phyloP scores from a whole-genome alignment of 2,329 filamentous ascomycete species.

The Sporothrix dimorphospora region DNA sequence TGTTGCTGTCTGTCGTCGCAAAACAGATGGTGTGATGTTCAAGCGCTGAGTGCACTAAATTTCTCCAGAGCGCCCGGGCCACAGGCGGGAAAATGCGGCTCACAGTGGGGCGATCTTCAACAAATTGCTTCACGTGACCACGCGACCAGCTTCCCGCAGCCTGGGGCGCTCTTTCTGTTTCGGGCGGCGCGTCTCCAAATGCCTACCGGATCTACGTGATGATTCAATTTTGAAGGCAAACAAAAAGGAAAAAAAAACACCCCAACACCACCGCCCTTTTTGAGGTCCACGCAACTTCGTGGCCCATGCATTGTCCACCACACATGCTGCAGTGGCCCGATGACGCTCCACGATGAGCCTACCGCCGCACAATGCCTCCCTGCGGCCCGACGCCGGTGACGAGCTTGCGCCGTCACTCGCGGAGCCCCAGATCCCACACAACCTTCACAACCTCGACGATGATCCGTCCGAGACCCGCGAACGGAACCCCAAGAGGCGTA shows the following conservation, averaged over 20 bases:
- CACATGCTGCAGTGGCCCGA: slow-evolving; percentile 10
- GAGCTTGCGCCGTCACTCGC: slow-evolving; percentile 13
- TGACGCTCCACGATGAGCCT: slow-evolving; percentile 28
- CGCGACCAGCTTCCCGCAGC: slow-evolving; percentile 14
- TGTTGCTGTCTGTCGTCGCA: not conserved
- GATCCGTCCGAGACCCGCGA: slow-evolving; percentile 25
- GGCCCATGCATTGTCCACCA: not conserved
- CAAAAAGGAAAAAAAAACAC: not conserved
- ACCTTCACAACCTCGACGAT: slow-evolving; percentile 19
- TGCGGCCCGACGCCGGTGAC: slow-evolving; percentile 20
- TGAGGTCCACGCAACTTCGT: not conserved
- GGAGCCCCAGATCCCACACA: slow-evolving; percentile 14
- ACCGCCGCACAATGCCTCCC: slow-evolving; percentile 26
- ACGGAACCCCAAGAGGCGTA: slow-evolving; percentile 30
- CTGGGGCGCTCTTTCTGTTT: slow-evolving; percentile 4
- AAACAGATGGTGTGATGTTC: not conserved
- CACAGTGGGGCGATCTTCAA: not conserved
- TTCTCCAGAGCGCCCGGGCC: not conserved
- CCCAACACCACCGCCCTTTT: not conserved
- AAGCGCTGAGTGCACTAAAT: not conserved
- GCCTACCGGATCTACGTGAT: slow-evolving; percentile 12
- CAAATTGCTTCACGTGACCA: slow-evolving; percentile 28
- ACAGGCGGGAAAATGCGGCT: slow-evolving; percentile 9
- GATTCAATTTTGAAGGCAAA: slow-evolving; percentile 3
- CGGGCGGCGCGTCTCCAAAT: slow-evolving; percentile 13